Conservation (phyloP, 106 monocot genomes). For the Dendrobium officinale region DNA sequence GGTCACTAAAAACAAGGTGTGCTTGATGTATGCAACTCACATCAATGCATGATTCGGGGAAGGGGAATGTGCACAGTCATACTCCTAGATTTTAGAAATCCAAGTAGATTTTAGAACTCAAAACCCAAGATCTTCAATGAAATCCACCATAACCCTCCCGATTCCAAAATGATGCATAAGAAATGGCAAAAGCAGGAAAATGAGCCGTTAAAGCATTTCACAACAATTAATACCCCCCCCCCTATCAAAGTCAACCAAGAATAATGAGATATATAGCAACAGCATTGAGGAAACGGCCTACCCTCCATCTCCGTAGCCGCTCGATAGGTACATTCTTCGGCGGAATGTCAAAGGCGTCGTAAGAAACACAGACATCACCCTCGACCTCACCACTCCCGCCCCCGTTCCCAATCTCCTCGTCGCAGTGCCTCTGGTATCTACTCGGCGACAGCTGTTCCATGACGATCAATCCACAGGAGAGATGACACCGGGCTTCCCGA, state of each 20-base stretch:
- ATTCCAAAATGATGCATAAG: background rate
- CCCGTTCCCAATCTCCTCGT: conserved; percentile 2
- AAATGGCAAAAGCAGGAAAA: background rate
- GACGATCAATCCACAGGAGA: conserved; percentile 18
- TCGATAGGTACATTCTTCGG: conserved; percentile 49
- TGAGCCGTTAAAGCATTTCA: background rate
- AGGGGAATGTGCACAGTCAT: background rate
- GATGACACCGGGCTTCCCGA: conserved; percentile 30
- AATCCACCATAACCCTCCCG: background rate
- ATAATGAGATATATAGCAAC: background rate
- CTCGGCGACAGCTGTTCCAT: conserved; percentile 12
- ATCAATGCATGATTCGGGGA: background rate
- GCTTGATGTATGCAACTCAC: background rate
- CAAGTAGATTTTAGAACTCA: background rate
- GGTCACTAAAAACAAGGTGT: background rate
- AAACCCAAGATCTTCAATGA: background rate
- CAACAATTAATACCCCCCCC: background rate
- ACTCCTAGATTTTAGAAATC: background rate
- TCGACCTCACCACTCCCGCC: background rate
- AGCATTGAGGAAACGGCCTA: conserved; percentile 14
- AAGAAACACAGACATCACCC: conserved; percentile 5
- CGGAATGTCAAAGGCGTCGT: conserved; percentile 50
- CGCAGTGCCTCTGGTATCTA: conserved; percentile 7
- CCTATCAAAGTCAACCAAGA: background rate
- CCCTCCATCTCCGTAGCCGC: conserved; percentile 62